A percentile compares a stretch with the other conserved stretches of the same genome.
Evolutionary conservation across 2,329 filamentous ascomycete species (phyloP).

Genomic region (Teratosphaeria gauchensis): DNA sequence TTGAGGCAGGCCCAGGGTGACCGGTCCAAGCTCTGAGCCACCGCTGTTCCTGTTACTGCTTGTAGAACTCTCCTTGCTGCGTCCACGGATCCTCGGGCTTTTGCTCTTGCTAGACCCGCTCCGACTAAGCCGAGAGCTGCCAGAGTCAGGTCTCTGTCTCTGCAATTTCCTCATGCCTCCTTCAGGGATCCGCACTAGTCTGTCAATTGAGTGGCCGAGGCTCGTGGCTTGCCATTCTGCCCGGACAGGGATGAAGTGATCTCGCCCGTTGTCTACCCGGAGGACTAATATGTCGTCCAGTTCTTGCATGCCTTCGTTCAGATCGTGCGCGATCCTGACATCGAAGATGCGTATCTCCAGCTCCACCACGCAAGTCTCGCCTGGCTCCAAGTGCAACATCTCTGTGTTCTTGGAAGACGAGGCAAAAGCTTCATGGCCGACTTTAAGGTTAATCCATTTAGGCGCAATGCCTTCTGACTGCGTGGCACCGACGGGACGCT

Average conservation of each 20-base stretch:
- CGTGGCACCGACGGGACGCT: constrained; percentile 49
- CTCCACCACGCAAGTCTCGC: constrained; percentile 65
- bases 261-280: constrained; percentile 70
- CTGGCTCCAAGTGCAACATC: constrained; percentile 66
- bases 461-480: constrained; percentile 34
- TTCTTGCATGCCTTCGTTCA: constrained; percentile 58
- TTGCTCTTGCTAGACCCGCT: neutral
- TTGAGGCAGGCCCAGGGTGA: neutral
- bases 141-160: constrained; percentile 40
- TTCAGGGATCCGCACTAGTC: constrained; percentile 77
- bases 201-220: constrained; percentile 78
- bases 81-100: neutral
- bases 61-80: constrained; percentile 1
- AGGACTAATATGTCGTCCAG: constrained; percentile 85
- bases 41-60: constrained; percentile 3
- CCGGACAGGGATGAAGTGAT: constrained; percentile 80
- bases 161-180: constrained; percentile 62
- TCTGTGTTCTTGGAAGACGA: constrained; percentile 17
- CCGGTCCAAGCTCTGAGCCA: neutral
- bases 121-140: constrained; percentile 6
- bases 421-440: constrained; percentile 15
- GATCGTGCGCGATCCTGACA: constrained; percentile 51
- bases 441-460: constrained; percentile 57
- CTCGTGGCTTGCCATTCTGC: constrained; percentile 72
- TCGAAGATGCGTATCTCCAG: constrained; percentile 59